These are phyloP conservation scores for Phyllosticta citriasiana DNA, from an alignment of 2,329 filamentous ascomycete genomes.

Conservation along the genomic window DNA sequence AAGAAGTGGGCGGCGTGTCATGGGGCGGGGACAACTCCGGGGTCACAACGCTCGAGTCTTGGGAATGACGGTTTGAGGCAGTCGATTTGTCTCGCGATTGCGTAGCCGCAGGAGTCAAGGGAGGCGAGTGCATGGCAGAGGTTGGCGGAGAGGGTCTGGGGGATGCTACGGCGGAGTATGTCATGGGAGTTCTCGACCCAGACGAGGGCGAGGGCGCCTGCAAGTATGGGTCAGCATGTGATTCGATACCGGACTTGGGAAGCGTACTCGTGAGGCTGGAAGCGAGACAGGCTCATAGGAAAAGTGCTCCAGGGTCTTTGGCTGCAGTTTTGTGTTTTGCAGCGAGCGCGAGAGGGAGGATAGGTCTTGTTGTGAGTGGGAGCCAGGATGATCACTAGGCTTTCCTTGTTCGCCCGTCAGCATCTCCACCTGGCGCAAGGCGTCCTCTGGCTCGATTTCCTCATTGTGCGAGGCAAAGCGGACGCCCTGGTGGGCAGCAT, in stretches of 20 bases:
- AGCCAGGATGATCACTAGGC: slow-evolving; percentile 23
- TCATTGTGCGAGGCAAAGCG: slow-evolving; percentile 31
- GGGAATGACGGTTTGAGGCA: slow-evolving; percentile 23
- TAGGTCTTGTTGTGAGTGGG: slow-evolving; percentile 52
- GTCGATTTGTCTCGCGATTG: slow-evolving; percentile 42
- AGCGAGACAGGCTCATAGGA: slow-evolving; percentile 86
- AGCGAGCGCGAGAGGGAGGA: slow-evolving; percentile 62
- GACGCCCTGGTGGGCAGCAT: slow-evolving; percentile 22
- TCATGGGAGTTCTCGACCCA: slow-evolving; percentile 43
- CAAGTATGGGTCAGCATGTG: slow-evolving; percentile 20
- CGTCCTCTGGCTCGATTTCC: slow-evolving; percentile 27
- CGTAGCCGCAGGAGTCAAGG: slow-evolving; percentile 77
- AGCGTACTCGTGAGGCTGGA: slow-evolving; percentile 68
- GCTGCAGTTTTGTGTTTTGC: slow-evolving; percentile 67
- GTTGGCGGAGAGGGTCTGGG: slow-evolving; percentile 57
- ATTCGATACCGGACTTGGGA: slow-evolving; percentile 5
- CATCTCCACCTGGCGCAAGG: slow-evolving; percentile 23
- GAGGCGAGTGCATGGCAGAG: slow-evolving; percentile 73
- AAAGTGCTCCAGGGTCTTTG: slow-evolving; percentile 74
- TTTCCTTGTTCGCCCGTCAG: slow-evolving; percentile 18
- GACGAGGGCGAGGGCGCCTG: slow-evolving; percentile 39
- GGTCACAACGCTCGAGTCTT: slow-evolving; percentile 42
- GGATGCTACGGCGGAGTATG: slow-evolving; percentile 43
- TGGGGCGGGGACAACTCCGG: slow-evolving; percentile 47
- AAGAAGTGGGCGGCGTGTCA: slow-evolving; percentile 41